Evolutionary conservation across 345 rosid genomes (phyloP).

Genomic region (Linum lewisii): DNA sequence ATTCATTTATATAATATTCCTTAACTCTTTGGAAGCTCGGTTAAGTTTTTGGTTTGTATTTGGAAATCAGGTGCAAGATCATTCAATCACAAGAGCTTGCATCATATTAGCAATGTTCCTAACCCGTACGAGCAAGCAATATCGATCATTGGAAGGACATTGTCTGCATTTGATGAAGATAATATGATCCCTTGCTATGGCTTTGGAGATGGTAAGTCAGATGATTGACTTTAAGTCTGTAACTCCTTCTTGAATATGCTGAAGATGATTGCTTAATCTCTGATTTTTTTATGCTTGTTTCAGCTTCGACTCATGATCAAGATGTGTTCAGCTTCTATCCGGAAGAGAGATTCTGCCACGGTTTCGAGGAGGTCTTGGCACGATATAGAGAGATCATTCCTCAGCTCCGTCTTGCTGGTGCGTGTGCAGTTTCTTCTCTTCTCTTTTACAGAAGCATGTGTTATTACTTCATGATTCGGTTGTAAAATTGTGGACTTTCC

Average conservation of each 20-base stretch:
- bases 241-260: background rate
- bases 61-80: constrained; percentile 6
- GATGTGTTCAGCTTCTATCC: constrained; percentile 22
- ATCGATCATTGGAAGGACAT: constrained; percentile 17
- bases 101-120: constrained; percentile 12
- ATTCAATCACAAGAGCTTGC: constrained; percentile 13
- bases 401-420: constrained; percentile 14
- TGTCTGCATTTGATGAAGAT: constrained; percentile 19
- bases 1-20: too few relatives aligned
- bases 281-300: background rate
- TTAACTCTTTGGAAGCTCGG: background rate
- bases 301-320: constrained; percentile 20
- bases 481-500: background rate
- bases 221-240: too few relatives aligned
- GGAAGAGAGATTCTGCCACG: constrained; percentile 13
- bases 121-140: constrained; percentile 26
- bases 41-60: background rate
- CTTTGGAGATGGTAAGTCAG: constrained; percentile 18
- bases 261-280: background rate
- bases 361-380: constrained; percentile 17
- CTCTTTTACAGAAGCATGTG: background rate
- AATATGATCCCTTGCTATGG: constrained; percentile 23
- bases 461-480: background rate
- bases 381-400: constrained; percentile 22
- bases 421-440: background rate